Conservation (phyloP, 768 basidiomycete species). For the Mycena epipterygia region DNA sequence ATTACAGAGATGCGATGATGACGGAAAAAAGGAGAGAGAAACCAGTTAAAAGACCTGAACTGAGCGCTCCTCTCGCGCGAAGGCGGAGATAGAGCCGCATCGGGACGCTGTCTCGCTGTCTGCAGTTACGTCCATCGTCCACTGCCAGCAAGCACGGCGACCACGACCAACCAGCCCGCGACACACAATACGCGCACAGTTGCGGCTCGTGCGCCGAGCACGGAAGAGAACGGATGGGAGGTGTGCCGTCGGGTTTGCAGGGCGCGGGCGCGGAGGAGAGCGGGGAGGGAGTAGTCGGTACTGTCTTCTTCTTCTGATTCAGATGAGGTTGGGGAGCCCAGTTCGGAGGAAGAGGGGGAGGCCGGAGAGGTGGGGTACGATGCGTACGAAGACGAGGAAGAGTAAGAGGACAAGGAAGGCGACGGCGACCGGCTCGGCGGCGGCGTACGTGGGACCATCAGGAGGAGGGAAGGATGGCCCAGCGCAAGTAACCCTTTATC, state of each 20-base stretch:
- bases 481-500: slow-evolving; percentile 3
- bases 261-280: slow-evolving; percentile 13
- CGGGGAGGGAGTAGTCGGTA: slow-evolving; percentile 15
- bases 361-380: slow-evolving; percentile 9
- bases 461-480: slow-evolving; percentile 4
- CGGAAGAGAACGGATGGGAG: neutral
- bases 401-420: neutral
- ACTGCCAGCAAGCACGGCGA: slow-evolving; percentile 2
- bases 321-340: neutral
- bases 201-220: slow-evolving; percentile 13
- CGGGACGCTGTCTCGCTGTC: too few relatives aligned
- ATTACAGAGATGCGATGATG: too few relatives aligned
- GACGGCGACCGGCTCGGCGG: slow-evolving; percentile 9
- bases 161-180: neutral
- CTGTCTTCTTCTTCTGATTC: slow-evolving; percentile 4
- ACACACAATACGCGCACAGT: neutral
- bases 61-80: too few relatives aligned
- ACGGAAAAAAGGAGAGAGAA: too few relatives aligned
- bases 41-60: too few relatives aligned
- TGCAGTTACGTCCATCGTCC: neutral
- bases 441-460: slow-evolving; percentile 1
- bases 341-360: neutral
- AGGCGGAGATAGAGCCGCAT: too few relatives aligned
- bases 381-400: neutral
- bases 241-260: slow-evolving; percentile 23